phyloP scores from a whole-genome alignment of 352 stramenopile genomes.

The Pilasporangium apinafurcum region DNA sequence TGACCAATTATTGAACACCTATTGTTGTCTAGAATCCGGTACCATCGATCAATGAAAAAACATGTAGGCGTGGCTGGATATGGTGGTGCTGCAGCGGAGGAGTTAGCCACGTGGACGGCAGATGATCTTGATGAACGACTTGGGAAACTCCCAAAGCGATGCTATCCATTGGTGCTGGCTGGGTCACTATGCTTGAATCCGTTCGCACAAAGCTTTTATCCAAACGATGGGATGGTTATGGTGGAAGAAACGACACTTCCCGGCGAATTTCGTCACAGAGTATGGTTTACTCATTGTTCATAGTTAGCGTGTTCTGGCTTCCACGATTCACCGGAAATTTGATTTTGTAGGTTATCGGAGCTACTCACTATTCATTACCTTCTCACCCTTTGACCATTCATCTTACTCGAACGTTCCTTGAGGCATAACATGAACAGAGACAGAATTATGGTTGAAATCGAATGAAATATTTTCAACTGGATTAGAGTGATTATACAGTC shows the following conservation, averaged over 20 bases:
- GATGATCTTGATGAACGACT: constrained; percentile 44
- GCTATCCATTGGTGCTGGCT: constrained; percentile 53
- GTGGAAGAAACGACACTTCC: constrained; percentile 58
- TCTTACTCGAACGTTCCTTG: constrained; percentile 42
- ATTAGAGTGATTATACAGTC: too few species aligned
- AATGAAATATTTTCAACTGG: too few species aligned
- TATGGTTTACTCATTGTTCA: constrained; percentile 5
- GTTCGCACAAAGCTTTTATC: constrained; percentile 70
- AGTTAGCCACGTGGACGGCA: constrained; percentile 31
- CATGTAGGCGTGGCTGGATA: constrained; percentile 42
- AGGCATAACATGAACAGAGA: too few species aligned
- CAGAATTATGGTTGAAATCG: too few species aligned
- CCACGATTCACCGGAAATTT: too few species aligned
- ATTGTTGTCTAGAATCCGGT: constrained; percentile 28
- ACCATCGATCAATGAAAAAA: constrained; percentile 58
- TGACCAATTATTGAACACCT: not conserved
- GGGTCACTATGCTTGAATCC: constrained; percentile 67
- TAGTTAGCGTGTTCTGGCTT: too few species aligned
- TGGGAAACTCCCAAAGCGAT: constrained; percentile 55
- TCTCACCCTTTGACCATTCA: constrained; percentile 39
- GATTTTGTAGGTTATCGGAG: constrained; percentile 28
- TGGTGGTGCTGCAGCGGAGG: constrained; percentile 50
- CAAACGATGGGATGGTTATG: constrained; percentile 61
- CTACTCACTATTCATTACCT: constrained; percentile 55
- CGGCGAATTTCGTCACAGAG: constrained; percentile 63